Evolutionary conservation across 306 rosid genomes (phyloP).

Genomic region (Cicer arietinum): DNA sequence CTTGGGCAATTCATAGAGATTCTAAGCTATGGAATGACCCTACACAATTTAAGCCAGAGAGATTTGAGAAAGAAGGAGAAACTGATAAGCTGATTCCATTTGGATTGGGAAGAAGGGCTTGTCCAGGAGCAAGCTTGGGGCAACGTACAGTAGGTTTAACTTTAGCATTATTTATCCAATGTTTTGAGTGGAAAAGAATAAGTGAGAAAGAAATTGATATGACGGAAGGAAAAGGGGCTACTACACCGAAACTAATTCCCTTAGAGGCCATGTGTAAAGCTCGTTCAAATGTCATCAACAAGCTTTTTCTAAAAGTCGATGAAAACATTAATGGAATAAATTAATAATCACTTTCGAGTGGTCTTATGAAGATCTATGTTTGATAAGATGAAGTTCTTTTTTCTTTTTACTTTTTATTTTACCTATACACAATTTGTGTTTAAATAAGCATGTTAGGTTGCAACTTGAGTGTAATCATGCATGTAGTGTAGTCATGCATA

Average conservation of each 20-base stretch:
- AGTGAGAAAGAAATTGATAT: slow-evolving; percentile 39
- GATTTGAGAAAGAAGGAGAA: slow-evolving; percentile 49
- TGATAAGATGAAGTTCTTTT: neutral
- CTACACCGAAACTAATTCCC: slow-evolving; percentile 31
- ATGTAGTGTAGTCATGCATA: no score
- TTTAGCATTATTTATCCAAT: slow-evolving; percentile 38
- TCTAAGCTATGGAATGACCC: slow-evolving; percentile 43
- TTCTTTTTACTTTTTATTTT: neutral
- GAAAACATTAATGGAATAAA: neutral
- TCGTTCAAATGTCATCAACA: slow-evolving; percentile 4
- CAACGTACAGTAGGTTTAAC: slow-evolving; percentile 41
- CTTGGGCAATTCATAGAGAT: slow-evolving; percentile 50
- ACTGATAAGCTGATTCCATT: slow-evolving; percentile 42
- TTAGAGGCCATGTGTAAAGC: slow-evolving; percentile 42
- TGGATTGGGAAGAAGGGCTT: slow-evolving; percentile 48
- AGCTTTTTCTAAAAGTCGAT: neutral
- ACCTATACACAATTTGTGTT: neutral
- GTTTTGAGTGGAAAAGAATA: slow-evolving; percentile 43
- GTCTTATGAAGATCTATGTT: neutral
- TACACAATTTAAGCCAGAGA: slow-evolving; percentile 40
- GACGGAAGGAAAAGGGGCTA: slow-evolving; percentile 45
- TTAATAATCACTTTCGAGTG: neutral
- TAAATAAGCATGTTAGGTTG: no score
- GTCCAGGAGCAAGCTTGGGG: slow-evolving; percentile 40
- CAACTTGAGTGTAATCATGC: no score